Evolutionary conservation across 2,329 filamentous ascomycete species (phyloP).

Genomic region (Colletotrichum lupini): DNA sequence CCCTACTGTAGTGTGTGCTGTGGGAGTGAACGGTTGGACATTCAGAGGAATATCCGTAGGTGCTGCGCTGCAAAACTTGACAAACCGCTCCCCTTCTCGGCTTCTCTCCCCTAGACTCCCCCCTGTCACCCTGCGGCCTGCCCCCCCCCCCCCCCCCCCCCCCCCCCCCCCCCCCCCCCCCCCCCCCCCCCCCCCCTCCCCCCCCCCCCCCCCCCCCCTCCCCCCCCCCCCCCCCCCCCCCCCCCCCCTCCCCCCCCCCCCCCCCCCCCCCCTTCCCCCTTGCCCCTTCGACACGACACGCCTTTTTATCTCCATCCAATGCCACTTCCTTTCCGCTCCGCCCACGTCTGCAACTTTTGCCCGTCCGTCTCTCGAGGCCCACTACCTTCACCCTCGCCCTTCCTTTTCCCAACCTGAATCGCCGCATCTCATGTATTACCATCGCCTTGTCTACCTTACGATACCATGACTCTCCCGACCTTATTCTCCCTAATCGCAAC

Average conservation of each 20-base stretch:
- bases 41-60: not conserved
- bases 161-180: not conserved
- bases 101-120: not conserved
- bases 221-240: not conserved
- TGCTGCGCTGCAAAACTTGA: constrained; percentile 14
- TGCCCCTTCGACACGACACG: constrained; percentile 9
- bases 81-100: constrained; percentile 10
- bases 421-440: constrained; percentile 14
- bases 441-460: not conserved
- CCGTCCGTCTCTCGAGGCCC: not conserved
- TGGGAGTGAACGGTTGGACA: not conserved
- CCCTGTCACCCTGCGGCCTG: not conserved
- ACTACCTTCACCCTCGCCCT: not conserved
- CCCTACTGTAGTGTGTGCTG: not conserved
- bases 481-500: not conserved
- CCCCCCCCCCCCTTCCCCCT: constrained; percentile 6
- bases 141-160: not conserved
- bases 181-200: not conserved
- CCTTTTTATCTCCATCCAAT: constrained; percentile 20
- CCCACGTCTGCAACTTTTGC: constrained; percentile 5
- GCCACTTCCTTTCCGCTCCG: not conserved
- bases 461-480: not conserved
- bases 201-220: not conserved
- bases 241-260: not conserved
- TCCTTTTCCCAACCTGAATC: not conserved